These are phyloP conservation scores for Syncephalis fuscata DNA, from an alignment of 371 early-diverging fungal genomes.

Conservation along the genomic window DNA sequence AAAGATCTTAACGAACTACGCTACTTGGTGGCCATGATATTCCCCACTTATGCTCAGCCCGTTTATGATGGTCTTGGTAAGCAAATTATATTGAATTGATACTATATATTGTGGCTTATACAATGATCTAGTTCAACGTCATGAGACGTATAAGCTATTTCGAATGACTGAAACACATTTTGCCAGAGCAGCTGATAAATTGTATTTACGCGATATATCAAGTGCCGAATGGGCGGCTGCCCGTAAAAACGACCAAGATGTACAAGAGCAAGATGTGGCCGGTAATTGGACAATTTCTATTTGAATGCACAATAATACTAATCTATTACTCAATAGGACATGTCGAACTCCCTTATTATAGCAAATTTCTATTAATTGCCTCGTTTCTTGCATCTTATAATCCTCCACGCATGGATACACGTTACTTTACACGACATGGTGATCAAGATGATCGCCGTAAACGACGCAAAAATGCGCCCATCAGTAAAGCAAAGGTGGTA, in stretches of 20 bases:
- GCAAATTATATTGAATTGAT: neutral
- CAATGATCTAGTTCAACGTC: constrained; percentile 13
- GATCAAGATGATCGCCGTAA: constrained; percentile 30
- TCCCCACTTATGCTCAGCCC: constrained; percentile 67
- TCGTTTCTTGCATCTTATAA: constrained; percentile 87
- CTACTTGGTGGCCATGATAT: constrained; percentile 55
- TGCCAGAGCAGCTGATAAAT: constrained; percentile 56
- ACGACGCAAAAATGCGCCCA: constrained; percentile 21
- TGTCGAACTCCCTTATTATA: constrained; percentile 55
- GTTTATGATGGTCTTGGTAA: constrained; percentile 48
- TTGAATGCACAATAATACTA: neutral
- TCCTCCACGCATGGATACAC: constrained; percentile 66
- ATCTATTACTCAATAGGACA: constrained; percentile 13
- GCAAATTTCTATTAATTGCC: constrained; percentile 73
- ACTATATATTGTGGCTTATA: neutral
- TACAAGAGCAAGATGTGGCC: no score
- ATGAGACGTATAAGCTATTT: constrained; percentile 51
- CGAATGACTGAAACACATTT: constrained; percentile 55
- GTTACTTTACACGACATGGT: constrained; percentile 53
- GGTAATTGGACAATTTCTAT: no score
- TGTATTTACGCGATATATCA: constrained; percentile 73
- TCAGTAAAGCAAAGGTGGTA: constrained; percentile 19
- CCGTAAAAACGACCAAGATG: no score
- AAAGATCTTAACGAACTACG: constrained; percentile 74
- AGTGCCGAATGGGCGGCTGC: constrained; percentile 51